Conservation (phyloP, 108 stramenopile species). For the Cafeteria roenbergensis region DNA sequence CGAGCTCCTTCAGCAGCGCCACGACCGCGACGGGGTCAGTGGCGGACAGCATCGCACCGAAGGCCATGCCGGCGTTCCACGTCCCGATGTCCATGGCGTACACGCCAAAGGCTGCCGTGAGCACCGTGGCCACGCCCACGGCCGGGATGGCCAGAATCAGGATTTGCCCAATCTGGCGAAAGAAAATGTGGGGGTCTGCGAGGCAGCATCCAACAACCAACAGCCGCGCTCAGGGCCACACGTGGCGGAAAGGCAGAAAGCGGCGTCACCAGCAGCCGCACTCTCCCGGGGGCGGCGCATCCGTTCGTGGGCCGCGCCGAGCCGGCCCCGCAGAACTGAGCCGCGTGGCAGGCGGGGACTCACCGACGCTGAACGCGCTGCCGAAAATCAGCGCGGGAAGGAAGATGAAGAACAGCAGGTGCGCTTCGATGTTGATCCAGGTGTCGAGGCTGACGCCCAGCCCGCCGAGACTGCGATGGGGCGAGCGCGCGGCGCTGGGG, state of each 20-base stretch:
- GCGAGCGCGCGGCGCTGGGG: not conserved
- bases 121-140: constrained; percentile 25
- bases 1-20: constrained; percentile 32
- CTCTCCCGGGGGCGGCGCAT: too few species aligned
- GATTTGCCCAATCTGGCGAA: constrained; percentile 10
- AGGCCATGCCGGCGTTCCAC: constrained; percentile 29
- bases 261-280: too few species aligned
- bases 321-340: too few species aligned
- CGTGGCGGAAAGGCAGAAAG: too few species aligned
- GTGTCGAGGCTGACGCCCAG: not conserved
- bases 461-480: not conserved
- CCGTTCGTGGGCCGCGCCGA: too few species aligned
- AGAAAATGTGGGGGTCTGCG: constrained; percentile 18
- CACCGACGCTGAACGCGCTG: constrained; percentile 6
- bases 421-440: constrained; percentile 28
- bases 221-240: too few species aligned
- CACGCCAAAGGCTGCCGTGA: constrained; percentile 11
- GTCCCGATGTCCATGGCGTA: constrained; percentile 29
- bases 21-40: constrained; percentile 58
- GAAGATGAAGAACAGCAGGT: constrained; percentile 42
- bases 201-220: too few species aligned
- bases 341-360: too few species aligned
- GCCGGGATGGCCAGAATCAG: constrained; percentile 34
- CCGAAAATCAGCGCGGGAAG: constrained; percentile 57
- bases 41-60: constrained; percentile 51